Evolutionary conservation across 306 rosid genomes (phyloP).

Genomic region (Dalbergia cochinchinensis): DNA sequence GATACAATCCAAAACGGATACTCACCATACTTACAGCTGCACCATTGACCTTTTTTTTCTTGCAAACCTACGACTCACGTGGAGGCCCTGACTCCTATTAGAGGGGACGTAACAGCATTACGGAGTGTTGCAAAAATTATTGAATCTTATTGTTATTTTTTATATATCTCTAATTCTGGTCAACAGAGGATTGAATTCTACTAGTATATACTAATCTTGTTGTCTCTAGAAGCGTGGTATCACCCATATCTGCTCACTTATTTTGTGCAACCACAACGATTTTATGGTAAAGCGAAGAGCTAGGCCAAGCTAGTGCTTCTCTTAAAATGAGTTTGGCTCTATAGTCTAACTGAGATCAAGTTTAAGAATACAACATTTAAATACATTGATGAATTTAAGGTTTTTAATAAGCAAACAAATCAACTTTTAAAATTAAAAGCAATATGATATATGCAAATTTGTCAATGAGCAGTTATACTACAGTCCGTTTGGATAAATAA

Average conservation of each 20-base stretch:
- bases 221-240: background rate
- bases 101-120: too few relatives aligned
- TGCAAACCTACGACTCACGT: background rate
- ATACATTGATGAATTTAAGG: too few relatives aligned
- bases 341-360: background rate
- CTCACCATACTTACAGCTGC: background rate
- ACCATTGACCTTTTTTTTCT: background rate
- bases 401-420: too few relatives aligned
- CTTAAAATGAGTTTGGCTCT: background rate
- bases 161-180: background rate
- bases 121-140: too few relatives aligned
- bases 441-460: too few relatives aligned
- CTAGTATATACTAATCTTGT: too few relatives aligned
- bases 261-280: background rate
- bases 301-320: background rate
- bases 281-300: background rate
- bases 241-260: background rate
- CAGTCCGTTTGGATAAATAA: too few relatives aligned
- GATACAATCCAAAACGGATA: background rate
- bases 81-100: background rate
- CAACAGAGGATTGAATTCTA: too few relatives aligned
- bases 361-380: too few relatives aligned
- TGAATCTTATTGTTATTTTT: too few relatives aligned
- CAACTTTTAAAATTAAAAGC: too few relatives aligned
- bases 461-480: too few relatives aligned